Base-by-base conservation (phyloP, 257 asterid species). In the Lycium barbarum region DNA sequence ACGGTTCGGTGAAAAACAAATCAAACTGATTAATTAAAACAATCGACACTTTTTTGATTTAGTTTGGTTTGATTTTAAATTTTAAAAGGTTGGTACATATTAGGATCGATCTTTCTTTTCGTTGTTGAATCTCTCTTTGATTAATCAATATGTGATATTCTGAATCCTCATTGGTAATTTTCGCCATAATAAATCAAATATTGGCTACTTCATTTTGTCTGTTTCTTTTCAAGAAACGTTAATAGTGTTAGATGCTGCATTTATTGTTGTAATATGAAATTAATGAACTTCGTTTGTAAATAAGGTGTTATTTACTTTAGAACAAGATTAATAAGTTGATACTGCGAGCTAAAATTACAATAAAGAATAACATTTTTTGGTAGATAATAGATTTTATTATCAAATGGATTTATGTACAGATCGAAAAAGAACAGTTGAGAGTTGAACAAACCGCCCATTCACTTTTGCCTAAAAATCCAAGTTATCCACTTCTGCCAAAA, bases 391-490 rank as follows among this genome's bases (percentile, higher is more conserved):
- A 0, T 65, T 26, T 65, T 65, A 65, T 26, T 15, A 26, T 6
- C 45, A 33, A 0, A 14, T 13, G 20, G 18, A 67, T 17, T 35
- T 35, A 67, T 67, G 74, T 67, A 13, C 35, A 35, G 74, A 35
- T 67, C 0, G 47, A 35, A 10, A 67, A 66, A 33, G 33, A 66
- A 15, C 5, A 33, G n/a, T 35, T 66, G 73, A 12, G 73, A 33
- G 73, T 66, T 66, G 73, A 45, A 66, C 5, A 33, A 66, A 66
- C 73, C 12, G 47, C 73, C 73, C 73, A 66, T 65, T 26, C 71
- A 65, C 71, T 65, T 65, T 26, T 65, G 43, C 43, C 13, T 65
- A 26, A 65, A 5, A 65, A 40, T 65, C 40, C 43, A 65, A 65
- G 73, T 13, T 66, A 66, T 66, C 73, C 73, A 66, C 73, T 66